Evolutionary conservation across 768 basidiomycete species (phyloP).

Genomic region (Filobasidium wieringae): DNA sequence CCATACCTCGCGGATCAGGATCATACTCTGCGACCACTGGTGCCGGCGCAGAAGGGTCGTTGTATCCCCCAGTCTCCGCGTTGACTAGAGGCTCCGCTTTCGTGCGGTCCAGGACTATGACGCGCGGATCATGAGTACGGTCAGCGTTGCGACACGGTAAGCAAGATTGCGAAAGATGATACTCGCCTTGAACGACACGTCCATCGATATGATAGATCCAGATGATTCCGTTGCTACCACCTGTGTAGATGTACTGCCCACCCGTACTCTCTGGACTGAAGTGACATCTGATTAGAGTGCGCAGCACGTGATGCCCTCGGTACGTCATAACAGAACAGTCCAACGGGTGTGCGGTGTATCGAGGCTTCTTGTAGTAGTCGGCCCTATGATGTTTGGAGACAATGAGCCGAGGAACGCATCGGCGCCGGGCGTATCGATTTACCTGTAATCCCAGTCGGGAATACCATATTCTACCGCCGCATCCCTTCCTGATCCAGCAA

Average conservation of each 20-base stretch:
- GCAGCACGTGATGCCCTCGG: conserved; percentile 75
- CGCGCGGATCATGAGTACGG: neutral
- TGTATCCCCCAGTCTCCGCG: conserved; percentile 21
- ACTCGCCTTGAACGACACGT: conserved; percentile 50
- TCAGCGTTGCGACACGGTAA: neutral
- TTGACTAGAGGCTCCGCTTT: conserved; percentile 56
- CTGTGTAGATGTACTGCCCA: conserved; percentile 85
- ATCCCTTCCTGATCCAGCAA: conserved; percentile 39
- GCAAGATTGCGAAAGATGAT: neutral
- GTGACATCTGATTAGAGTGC: conserved; percentile 89
- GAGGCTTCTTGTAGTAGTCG: conserved; percentile 55
- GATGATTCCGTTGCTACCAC: conserved; percentile 45
- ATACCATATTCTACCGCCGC: conserved; percentile 47
- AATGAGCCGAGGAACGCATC: neutral
- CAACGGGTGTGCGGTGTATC: conserved; percentile 56
- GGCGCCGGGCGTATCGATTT: conserved; percentile 21
- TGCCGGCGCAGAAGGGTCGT: conserved; percentile 60
- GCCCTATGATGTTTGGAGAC: conserved; percentile 42
- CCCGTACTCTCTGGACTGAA: conserved; percentile 96
- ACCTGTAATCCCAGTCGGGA: conserved; percentile 69
- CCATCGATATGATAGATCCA: conserved; percentile 96
- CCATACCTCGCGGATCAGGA: conserved; percentile 17
- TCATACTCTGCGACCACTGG: conserved; percentile 26
- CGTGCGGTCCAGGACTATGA: conserved; percentile 59
- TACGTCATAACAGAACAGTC: conserved; percentile 96